Evolutionary conservation across 2,329 filamentous ascomycete species (phyloP).

Genomic region (Elsinoe fawcettii): DNA sequence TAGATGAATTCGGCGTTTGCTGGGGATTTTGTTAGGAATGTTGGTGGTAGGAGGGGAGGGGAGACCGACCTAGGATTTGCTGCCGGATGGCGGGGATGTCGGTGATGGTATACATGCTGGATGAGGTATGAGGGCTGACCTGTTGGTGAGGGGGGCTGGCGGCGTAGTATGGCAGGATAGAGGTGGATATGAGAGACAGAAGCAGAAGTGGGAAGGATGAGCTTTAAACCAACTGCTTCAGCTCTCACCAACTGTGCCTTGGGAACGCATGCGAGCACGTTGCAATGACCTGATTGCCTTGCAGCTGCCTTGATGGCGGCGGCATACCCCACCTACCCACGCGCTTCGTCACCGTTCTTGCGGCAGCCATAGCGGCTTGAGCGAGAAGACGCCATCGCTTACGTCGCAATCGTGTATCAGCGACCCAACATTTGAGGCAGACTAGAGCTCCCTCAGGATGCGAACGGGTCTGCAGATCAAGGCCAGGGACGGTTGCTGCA

Average conservation of each 20-base stretch:
- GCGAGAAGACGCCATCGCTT: background rate
- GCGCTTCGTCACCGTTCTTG: background rate
- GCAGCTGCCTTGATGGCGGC: background rate
- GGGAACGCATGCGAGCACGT: background rate
- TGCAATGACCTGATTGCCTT: background rate
- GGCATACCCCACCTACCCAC: background rate
- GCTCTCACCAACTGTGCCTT: background rate
- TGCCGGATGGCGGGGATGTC: conserved; percentile 10
- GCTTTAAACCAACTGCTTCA: background rate
- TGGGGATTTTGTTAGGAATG: background rate
- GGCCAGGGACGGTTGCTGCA: conserved; percentile 3
- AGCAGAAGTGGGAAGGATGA: background rate
- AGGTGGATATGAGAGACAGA: background rate
- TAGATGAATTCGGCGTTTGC: conserved; percentile 9
- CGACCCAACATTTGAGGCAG: background rate
- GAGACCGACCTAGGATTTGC: conserved; percentile 3
- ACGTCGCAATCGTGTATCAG: background rate
- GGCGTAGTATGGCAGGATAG: background rate
- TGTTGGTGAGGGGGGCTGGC: background rate
- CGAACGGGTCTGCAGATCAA: conserved; percentile 3
- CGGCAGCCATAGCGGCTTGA: background rate
- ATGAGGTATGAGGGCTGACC: background rate
- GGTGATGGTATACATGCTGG: conserved; percentile 10
- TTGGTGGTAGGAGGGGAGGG: background rate
- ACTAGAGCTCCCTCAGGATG: conserved; percentile 8